A percentile compares a stretch with the other conserved stretches of the same genome.
phyloP scores from a whole-genome alignment of 305 asterid species.

The Lippia alba region DNA sequence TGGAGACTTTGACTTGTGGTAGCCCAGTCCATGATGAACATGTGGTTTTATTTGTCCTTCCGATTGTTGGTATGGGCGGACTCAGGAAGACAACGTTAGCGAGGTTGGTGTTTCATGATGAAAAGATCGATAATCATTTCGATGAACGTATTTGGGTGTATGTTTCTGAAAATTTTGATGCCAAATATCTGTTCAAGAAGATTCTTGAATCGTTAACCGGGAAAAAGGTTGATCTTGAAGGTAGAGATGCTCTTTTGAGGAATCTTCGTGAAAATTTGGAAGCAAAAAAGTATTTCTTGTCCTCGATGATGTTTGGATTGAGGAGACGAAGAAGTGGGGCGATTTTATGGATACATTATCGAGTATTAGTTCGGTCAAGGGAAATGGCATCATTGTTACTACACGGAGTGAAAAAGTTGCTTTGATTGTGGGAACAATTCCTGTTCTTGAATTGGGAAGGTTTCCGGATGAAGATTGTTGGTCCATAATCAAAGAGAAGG shows the following conservation, averaged over 20 bases:
- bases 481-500: constrained; percentile 31
- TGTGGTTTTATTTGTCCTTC: constrained; percentile 24
- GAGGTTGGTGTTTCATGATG: constrained; percentile 24
- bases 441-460: background rate
- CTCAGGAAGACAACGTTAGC: constrained; percentile 48
- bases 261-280: constrained; percentile 3
- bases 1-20: too few relatives aligned
- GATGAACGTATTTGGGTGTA: constrained; percentile 34
- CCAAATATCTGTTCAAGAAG: background rate
- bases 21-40: too few relatives aligned
- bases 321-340: background rate
- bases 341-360: constrained; percentile 1
- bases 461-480: constrained; percentile 32
- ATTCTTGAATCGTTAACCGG: constrained; percentile 29
- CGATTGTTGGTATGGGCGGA: constrained; percentile 47
- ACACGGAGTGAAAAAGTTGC: constrained; percentile 26
- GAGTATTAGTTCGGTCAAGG: constrained; percentile 17
- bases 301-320: constrained; percentile 43
- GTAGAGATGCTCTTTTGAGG: constrained; percentile 25
- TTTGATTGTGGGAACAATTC: background rate
- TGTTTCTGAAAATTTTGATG: constrained; percentile 32
- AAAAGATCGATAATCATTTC: constrained; percentile 9
- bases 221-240: background rate
- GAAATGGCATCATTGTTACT: constrained; percentile 35
- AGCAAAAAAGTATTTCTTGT: constrained; percentile 36